A percentile compares a stretch with the other conserved stretches of the same genome.
phyloP scores from a whole-genome alignment of 129 eudicot genomes.

The Silybum marianum region DNA sequence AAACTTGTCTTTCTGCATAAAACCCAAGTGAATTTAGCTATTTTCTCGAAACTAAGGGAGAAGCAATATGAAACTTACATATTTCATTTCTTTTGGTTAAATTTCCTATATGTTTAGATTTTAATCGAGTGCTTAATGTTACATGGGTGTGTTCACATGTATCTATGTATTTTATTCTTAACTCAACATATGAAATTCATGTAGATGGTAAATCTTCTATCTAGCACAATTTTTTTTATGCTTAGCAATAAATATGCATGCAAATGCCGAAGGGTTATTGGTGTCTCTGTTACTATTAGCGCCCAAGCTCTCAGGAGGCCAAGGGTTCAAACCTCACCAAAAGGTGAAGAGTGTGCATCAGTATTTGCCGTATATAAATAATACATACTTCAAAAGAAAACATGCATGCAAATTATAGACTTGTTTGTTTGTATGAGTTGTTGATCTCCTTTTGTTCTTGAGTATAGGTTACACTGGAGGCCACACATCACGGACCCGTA shows the following conservation, averaged over 20 bases:
- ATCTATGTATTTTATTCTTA: background rate
- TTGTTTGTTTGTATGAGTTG: background rate
- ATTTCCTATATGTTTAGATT: background rate
- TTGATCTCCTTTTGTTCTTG: slow-evolving; percentile 16
- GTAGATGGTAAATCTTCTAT: background rate
- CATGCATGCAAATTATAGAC: background rate
- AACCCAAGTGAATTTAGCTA: background rate
- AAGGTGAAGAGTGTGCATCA: background rate
- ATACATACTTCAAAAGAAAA: background rate
- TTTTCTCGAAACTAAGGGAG: background rate
- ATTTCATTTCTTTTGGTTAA: background rate
- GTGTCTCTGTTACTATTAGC: background rate
- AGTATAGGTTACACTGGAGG: slow-evolving; percentile 85
- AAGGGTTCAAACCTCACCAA: background rate
- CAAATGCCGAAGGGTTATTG: background rate
- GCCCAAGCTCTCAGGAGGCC: background rate
- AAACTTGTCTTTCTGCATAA: too few relatives aligned
- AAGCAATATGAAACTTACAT: background rate
- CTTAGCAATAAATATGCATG: background rate
- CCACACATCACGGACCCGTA: slow-evolving; percentile 98
- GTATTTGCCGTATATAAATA: background rate
- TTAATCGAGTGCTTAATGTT: background rate
- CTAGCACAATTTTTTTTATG: slow-evolving; percentile 11
- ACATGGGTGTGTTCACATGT: background rate
- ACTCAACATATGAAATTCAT: background rate